Percentiles rank a stretch among this genome's conserved stretches.
Conservation (phyloP, 2,329 filamentous ascomycete species). For the Lecanicillium sp. region DNA sequence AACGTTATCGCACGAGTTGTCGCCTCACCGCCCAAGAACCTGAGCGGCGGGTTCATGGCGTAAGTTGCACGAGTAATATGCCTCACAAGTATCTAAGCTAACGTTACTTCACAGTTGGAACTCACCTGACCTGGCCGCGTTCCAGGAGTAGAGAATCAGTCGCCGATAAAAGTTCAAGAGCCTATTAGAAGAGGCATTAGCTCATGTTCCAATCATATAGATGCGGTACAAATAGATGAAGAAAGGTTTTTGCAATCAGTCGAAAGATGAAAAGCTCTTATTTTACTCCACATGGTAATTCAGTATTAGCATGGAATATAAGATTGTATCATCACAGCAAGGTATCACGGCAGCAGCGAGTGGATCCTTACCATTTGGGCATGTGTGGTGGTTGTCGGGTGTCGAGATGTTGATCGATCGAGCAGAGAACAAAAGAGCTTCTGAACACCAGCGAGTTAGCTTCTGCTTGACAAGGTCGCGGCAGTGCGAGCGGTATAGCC, state of each 20-base stretch:
- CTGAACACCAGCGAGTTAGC: background rate
- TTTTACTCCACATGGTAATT: constrained; percentile 61
- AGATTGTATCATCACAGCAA: constrained; percentile 57
- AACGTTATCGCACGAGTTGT: constrained; percentile 78
- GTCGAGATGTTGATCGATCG: background rate
- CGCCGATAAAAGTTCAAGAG: background rate
- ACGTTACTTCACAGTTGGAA: constrained; percentile 28
- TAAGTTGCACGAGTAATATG: constrained; percentile 33
- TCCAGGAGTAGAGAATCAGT: constrained; percentile 35
- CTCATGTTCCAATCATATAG: constrained; percentile 13
- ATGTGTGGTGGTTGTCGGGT: background rate
- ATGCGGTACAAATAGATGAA: constrained; percentile 20
- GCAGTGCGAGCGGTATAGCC: background rate
- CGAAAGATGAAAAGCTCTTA: constrained; percentile 82
- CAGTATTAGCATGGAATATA: constrained; percentile 75
- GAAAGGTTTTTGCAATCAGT: constrained; percentile 48
- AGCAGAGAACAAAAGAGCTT: background rate
- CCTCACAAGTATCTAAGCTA: constrained; percentile 9
- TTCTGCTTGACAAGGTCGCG: background rate
- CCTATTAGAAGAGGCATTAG: constrained; percentile 18
- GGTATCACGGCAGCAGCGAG: constrained; percentile 1
- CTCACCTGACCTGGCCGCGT: constrained; percentile 43
- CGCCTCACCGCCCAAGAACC: constrained; percentile 53
- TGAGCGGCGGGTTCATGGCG: constrained; percentile 73
- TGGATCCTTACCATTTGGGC: constrained; percentile 25